Evolutionary conservation across 2,329 filamentous ascomycete genomes (phyloP).

Genomic region (Ceratocystiopsis sp.): DNA sequence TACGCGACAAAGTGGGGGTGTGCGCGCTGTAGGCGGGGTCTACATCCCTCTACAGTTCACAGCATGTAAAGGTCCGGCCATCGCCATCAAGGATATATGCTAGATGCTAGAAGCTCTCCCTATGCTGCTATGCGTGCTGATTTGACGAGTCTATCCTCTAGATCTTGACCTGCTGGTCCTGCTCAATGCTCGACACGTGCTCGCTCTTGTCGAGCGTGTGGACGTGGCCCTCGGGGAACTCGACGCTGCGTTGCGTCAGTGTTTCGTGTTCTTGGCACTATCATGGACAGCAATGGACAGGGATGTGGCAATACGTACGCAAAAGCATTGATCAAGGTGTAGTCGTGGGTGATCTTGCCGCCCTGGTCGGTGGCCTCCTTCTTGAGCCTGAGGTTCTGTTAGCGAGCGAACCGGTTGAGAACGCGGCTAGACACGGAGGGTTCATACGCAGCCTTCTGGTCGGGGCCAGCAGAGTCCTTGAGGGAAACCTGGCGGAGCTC

Average conservation of each 20-base stretch:
- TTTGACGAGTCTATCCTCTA: constrained; percentile 34
- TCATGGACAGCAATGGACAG: background rate
- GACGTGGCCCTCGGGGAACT: constrained; percentile 51
- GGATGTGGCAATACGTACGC: constrained; percentile 44
- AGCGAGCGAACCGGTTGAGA: background rate
- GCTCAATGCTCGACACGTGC: constrained; percentile 55
- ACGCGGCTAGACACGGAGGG: background rate
- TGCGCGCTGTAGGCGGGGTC: too few relatives aligned
- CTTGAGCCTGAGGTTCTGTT: constrained; percentile 44
- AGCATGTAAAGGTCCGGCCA: too few relatives aligned
- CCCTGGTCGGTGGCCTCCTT: constrained; percentile 56
- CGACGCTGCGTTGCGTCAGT: constrained; percentile 37
- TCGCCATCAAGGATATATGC: background rate
- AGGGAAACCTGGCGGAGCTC: constrained; percentile 48
- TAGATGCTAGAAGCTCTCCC: too few relatives aligned
- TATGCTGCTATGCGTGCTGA: too few relatives aligned
- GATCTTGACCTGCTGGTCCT: constrained; percentile 51
- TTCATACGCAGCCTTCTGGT: constrained; percentile 50
- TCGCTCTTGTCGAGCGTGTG: constrained; percentile 49
- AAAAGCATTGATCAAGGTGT: constrained; percentile 80
- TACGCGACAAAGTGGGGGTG: background rate
- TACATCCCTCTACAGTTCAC: too few relatives aligned
- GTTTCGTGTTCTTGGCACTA: background rate
- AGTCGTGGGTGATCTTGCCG: constrained; percentile 71
- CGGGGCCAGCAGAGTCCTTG: constrained; percentile 49